phyloP scores from a whole-genome alignment of 1,284 basidiomycete genomes.

The Sanghuangporus weigelae region DNA sequence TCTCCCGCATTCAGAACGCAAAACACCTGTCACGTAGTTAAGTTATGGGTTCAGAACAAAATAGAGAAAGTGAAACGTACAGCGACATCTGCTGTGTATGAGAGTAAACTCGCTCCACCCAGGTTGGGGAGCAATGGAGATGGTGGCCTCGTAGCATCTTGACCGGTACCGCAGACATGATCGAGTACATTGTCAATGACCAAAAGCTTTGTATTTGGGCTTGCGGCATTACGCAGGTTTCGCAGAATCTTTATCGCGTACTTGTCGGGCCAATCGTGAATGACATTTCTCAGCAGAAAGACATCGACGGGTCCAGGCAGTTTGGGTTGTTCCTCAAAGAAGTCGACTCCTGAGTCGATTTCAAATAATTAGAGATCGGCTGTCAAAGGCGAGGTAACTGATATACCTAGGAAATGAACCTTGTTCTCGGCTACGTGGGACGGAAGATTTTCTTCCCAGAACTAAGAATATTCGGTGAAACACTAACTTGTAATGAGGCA shows the following conservation, averaged over 20 bases:
- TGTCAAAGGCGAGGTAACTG: neutral
- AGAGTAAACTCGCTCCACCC: conserved; percentile 14
- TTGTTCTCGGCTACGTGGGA: neutral
- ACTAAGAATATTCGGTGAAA: neutral
- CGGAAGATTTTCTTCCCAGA: conserved; percentile 5
- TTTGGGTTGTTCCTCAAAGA: conserved; percentile 12
- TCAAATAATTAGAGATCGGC: neutral
- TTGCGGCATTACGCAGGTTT: conserved; percentile 24
- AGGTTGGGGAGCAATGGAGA: conserved; percentile 18
- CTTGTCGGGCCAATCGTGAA: conserved; percentile 27
- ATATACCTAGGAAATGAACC: conserved; percentile 6
- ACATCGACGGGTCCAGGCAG: conserved; percentile 19
- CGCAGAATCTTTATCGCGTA: conserved; percentile 23
- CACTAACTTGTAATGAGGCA: neutral
- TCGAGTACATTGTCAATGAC: conserved; percentile 21
- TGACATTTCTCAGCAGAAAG: conserved; percentile 24
- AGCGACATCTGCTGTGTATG: conserved; percentile 13
- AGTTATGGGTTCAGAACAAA: neutral
- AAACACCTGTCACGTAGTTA: neutral
- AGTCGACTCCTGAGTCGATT: conserved; percentile 2
- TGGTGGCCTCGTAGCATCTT: neutral
- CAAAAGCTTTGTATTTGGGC: conserved; percentile 21
- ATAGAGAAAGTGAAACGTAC: conserved; percentile 1
- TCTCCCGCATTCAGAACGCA: neutral
- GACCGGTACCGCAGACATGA: conserved; percentile 17